Evolutionary conservation across 345 rosid genomes (phyloP).

Genomic region (Clausena lansium): DNA sequence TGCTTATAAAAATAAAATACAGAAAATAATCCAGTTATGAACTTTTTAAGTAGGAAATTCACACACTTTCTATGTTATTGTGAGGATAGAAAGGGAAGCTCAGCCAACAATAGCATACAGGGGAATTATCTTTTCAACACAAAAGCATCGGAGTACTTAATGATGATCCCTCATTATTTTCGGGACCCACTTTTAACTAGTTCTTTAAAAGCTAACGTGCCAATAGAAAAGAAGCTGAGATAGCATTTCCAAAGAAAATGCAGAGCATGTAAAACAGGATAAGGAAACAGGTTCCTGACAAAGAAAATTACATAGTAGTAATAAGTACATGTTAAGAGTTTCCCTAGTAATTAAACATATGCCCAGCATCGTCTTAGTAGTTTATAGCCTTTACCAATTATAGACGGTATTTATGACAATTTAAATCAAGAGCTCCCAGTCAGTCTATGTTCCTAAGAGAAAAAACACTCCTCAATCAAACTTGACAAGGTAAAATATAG

Average conservation of each 20-base stretch:
- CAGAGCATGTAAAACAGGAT: neutral
- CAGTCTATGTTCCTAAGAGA: neutral
- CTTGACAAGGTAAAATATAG: neutral
- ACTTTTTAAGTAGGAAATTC: neutral
- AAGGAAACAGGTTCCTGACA: neutral
- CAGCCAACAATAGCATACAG: neutral
- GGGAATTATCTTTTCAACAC: neutral
- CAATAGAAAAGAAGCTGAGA: neutral
- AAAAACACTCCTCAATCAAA: neutral
- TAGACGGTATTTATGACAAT: neutral
- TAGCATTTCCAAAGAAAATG: neutral
- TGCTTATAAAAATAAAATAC: slow-evolving; percentile 24
- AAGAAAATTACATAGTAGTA: neutral
- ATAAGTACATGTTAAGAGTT: neutral
- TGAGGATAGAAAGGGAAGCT: neutral
- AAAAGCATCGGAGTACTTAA: neutral
- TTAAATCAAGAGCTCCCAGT: neutral
- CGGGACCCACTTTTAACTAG: neutral
- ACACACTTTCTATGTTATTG: neutral
- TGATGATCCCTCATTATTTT: neutral
- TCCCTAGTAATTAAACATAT: neutral
- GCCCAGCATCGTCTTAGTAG: neutral
- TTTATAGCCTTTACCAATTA: slow-evolving; percentile 1
- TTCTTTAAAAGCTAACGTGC: neutral
- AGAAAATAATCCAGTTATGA: neutral